Base-by-base conservation (phyloP, 495 filamentous ascomycete genomes). In the Tuber calosporum region DNA sequence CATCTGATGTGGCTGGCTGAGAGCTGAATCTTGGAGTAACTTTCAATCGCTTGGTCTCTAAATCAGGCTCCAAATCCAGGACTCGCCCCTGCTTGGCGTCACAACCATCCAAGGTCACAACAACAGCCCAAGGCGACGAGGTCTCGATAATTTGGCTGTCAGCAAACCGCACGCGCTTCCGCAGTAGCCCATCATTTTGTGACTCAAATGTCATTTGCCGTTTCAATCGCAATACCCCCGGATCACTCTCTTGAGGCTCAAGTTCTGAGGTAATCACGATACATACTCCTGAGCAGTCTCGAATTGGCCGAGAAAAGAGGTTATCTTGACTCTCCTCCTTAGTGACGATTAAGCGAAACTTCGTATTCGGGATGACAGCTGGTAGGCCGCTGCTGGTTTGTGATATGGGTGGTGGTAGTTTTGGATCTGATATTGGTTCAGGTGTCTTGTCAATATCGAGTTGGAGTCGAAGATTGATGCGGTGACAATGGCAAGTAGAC, bases 231-330 rank as follows among this genome's bases (percentile, higher is more conserved):
- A 17, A 17, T 17, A 17, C 4, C 2, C 13, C 41, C 19, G 13
- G 2, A 43, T 19, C 41, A 19, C 41, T 43, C 1, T 19, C 13
- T 2, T 17, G 3, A 43, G 26, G 5, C 26, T 68, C 37, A 0
- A 62, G 58, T n/a, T 75, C 62, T 7, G 73, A 75, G 19, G 43
- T 72, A 68, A 75, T 72, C 15, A 70, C 68, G 19, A 75, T 72
- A 2, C 69, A 69, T 34, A 62, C 72, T 20, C 73, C 71, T 67
- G 71, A 66, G 30, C 69, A 68, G 34, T 58, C 19, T 17, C 19
- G 20, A 13, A 20, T 38, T n/a, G 69, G 42, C 40, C 30, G 30
- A 41, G 30, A 45, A 22, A 30, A 11, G n/a, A 37, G 1, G n/a
- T 62, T 37, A 8, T 34, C 62, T 22, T 17, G 36, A 13, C 30